These are phyloP conservation scores for Theileria equi DNA, from an alignment of 169 alveolate species.

Conservation along the genomic window DNA sequence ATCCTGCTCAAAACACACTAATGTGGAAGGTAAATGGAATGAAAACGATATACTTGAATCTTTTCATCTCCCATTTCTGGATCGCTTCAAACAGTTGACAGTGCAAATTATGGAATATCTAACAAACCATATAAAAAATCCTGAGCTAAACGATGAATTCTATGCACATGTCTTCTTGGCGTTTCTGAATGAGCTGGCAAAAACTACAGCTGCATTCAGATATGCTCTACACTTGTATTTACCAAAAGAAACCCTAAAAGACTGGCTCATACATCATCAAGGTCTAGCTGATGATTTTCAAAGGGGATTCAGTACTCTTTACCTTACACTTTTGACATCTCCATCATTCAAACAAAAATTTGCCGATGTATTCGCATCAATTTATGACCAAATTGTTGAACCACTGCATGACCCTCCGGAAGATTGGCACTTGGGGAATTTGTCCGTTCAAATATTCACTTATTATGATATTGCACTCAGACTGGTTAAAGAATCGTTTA, in stretches of 20 bases:
- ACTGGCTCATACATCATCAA: conserved; percentile 52
- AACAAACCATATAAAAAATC: background rate
- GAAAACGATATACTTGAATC: conserved; percentile 18
- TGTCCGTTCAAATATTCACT: conserved; percentile 64
- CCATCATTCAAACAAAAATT: conserved; percentile 41
- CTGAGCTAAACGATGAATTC: conserved; percentile 11
- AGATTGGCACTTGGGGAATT: conserved; percentile 57
- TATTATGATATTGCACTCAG: conserved; percentile 37
- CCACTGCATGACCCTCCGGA: conserved; percentile 37
- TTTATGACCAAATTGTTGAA: conserved; percentile 41
- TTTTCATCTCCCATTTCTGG: conserved; percentile 20
- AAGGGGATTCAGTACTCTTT: conserved; percentile 40
- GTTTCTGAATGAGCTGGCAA: conserved; percentile 47
- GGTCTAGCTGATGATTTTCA: conserved; percentile 12
- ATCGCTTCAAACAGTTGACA: conserved; percentile 14
- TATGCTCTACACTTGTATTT: conserved; percentile 25
- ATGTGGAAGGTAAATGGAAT: background rate
- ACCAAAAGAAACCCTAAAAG: conserved; percentile 3
- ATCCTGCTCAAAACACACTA: conserved; percentile 45
- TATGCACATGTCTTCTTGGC: conserved; percentile 13
- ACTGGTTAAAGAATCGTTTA: conserved; percentile 7
- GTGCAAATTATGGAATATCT: conserved; percentile 17
- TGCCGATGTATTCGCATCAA: conserved; percentile 26
- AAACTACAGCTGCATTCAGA: conserved; percentile 37
- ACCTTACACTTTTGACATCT: conserved; percentile 57